These are phyloP conservation scores for Erodium texanum DNA, from an alignment of 441 rosid species.

Conservation along the genomic window DNA sequence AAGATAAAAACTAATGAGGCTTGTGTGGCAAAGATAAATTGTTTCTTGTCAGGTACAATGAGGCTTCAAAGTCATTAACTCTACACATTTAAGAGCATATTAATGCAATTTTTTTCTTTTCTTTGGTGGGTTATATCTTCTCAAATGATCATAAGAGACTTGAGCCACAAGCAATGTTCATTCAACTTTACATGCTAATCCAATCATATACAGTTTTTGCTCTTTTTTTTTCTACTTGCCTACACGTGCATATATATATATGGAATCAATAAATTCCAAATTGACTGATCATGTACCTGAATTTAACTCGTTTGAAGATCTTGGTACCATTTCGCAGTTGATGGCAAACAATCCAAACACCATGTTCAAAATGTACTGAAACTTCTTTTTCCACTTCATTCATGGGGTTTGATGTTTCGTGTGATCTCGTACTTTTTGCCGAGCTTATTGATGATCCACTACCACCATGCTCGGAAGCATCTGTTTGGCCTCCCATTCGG, in stretches of 20 bases:
- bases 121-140: too few relatives aligned
- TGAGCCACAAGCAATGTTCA: background rate
- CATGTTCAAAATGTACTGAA: conserved; percentile 81
- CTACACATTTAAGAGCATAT: too few relatives aligned
- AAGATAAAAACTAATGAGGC: too few relatives aligned
- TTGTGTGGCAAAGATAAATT: too few relatives aligned
- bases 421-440: background rate
- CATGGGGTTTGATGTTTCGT: conserved; percentile 25
- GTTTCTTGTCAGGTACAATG: too few relatives aligned
- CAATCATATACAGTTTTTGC: too few relatives aligned
- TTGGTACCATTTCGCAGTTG: conserved; percentile 45
- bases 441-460: conserved; percentile 5
- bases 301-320: conserved; percentile 73
- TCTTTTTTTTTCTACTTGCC: background rate
- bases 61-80: too few relatives aligned
- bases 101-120: too few relatives aligned
- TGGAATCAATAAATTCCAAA: conserved; percentile 1
- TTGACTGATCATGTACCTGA: conserved; percentile 45
- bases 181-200: background rate
- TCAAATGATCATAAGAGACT: background rate
- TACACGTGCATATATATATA: background rate
- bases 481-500: conserved; percentile 26
- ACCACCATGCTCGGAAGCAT: conserved; percentile 25
- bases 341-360: conserved; percentile 63
- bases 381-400: conserved; percentile 36